Evolutionary conservation across 768 basidiomycete species (phyloP).

Genomic region (Trichaptum fuscoviolaceum): DNA sequence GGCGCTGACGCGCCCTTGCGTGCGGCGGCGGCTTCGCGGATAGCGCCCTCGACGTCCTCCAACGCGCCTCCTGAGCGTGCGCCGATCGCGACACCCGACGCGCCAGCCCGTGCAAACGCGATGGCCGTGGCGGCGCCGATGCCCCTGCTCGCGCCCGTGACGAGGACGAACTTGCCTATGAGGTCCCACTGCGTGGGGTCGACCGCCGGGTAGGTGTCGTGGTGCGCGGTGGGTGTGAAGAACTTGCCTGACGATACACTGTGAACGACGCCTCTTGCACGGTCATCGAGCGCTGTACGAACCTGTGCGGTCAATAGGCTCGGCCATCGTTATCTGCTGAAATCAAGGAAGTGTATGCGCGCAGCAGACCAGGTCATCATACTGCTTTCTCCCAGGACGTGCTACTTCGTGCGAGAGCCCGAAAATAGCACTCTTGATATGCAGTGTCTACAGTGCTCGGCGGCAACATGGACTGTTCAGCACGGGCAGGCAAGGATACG

Average conservation of each 20-base stretch:
- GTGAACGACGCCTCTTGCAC: background rate
- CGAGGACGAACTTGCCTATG: constrained; percentile 23
- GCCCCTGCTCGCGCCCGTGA: constrained; percentile 23
- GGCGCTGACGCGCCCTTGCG: constrained; percentile 1
- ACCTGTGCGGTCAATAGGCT: background rate
- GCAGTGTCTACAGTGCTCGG: too few species aligned
- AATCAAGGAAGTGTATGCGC: background rate
- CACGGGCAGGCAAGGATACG: too few species aligned
- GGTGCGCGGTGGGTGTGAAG: background rate
- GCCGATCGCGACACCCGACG: constrained; percentile 18
- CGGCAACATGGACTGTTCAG: too few species aligned
- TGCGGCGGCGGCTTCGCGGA: constrained; percentile 7
- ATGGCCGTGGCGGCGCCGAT: constrained; percentile 23
- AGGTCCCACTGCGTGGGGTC: background rate
- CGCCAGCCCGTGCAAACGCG: constrained; percentile 24
- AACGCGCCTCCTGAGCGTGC: constrained; percentile 4
- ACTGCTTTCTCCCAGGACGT: too few species aligned
- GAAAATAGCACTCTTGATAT: too few species aligned
- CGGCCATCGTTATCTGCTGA: background rate
- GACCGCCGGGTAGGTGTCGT: background rate
- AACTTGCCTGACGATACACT: background rate
- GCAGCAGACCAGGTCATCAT: too few species aligned
- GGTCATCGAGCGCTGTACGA: background rate
- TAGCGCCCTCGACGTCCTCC: constrained; percentile 17
- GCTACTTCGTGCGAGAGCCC: too few species aligned